Base-by-base conservation (phyloP, 495 filamentous ascomycete species). In the Physcia stellaris region DNA sequence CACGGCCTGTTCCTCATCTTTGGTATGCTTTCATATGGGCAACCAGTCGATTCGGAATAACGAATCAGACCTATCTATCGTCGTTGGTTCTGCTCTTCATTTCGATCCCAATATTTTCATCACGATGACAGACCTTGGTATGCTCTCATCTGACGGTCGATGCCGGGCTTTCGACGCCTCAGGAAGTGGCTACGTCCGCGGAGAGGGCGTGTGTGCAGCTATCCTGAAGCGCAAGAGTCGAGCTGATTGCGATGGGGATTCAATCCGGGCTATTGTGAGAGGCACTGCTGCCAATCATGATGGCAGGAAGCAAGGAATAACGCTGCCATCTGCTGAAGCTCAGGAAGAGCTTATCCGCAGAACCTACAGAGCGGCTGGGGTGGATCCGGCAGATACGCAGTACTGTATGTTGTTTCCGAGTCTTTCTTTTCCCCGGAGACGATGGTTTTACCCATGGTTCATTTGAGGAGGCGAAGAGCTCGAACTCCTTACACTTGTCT, bases 141-240 rank as follows among this genome's bases (percentile, higher is more conserved):
- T 39, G 36, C 16, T 39, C 21, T 23, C 19, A 12, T 24, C 36
- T 3, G 41, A 57, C 32, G 61, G 62, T 4, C 56, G 55, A 18
- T 62, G 43, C 13, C 48, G 18, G n/a, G 19, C 16, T n/a, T 39
- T 28, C 22, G 36, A 39, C 16, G 16, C 12, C n/a, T 24, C 22
- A 11, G 63, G 54, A 7, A 60, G 65, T 37, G 65, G 64, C 1
- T 68, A 61, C 43, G 58, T 46, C 3, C 49, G 64, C 10, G 63
- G 66, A 0, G 66, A 68, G 41, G 66, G 64, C 0, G 44, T 61
- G 6, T 58, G 52, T 0, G 47, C 56, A 4, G 21, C 70, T 1
- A 41, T 63, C 6, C 37, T 70, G 6, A 67, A 67, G 39, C 58
- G 49, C 4, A 32, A 65, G 10, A 15, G 40, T 6, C 47, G 45